Percentiles rank a stretch among this genome's conserved stretches.
These are phyloP conservation scores for Diaporthe vaccinii DNA, from an alignment of 2,329 filamentous ascomycete species.

Conservation along the genomic window DNA sequence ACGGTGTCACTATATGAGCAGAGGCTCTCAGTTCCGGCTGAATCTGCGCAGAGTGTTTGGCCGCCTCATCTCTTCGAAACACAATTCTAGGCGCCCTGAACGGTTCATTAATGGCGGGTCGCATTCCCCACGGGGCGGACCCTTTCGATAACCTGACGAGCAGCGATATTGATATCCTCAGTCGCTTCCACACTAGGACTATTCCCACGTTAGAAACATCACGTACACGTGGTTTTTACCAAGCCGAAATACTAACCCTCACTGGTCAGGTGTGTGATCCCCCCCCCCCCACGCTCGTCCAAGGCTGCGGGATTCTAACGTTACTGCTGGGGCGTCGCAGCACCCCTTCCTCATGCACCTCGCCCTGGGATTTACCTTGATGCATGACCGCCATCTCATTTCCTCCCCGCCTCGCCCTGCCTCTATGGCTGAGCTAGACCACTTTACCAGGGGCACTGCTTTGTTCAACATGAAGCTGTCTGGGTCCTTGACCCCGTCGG, in stretches of 20 bases:
- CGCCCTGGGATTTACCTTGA: background rate
- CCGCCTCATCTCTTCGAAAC: background rate
- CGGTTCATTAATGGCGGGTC: background rate
- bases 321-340: background rate
- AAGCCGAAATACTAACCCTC: background rate
- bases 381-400: background rate
- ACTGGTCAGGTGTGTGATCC: background rate
- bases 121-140: background rate
- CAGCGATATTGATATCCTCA: background rate
- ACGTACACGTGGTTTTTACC: background rate
- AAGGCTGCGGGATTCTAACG: background rate
- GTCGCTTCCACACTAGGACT: background rate
- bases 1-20: no score
- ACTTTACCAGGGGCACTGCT: background rate
- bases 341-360: background rate
- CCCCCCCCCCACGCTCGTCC: background rate
- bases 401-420: background rate
- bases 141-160: background rate
- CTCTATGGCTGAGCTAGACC: background rate
- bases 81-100: background rate
- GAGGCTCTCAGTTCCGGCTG: no score
- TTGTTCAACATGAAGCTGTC: background rate
- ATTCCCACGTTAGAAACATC: background rate
- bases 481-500: background rate
- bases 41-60: no score